Conservation (phyloP, 2,329 filamentous ascomycete genomes). For the Trichoderma sp. region DNA sequence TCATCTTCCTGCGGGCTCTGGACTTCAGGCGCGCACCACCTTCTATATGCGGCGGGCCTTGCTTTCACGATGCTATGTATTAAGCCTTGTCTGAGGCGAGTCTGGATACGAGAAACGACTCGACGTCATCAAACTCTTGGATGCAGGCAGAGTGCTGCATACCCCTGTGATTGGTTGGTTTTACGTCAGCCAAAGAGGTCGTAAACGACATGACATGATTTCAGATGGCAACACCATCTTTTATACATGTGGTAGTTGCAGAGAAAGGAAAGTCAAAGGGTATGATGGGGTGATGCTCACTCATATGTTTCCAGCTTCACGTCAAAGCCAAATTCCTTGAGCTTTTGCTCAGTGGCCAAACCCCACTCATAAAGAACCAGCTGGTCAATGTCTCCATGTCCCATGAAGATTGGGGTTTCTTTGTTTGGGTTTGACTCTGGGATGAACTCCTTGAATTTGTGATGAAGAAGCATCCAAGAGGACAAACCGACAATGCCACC, state of each 20-base stretch:
- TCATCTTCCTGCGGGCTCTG: neutral
- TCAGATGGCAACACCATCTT: neutral
- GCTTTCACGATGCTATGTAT: neutral
- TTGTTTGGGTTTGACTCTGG: constrained; percentile 43
- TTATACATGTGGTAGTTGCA: neutral
- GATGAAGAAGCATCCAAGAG: constrained; percentile 69
- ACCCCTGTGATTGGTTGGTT: constrained; percentile 43
- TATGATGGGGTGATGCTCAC: constrained; percentile 44
- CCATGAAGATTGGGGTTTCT: constrained; percentile 80
- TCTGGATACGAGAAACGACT: constrained; percentile 52
- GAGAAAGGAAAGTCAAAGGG: neutral
- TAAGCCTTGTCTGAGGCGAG: constrained; percentile 39
- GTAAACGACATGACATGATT: neutral
- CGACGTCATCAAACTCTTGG: constrained; percentile 79
- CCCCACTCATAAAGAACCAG: constrained; percentile 70
- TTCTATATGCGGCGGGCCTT: neutral
- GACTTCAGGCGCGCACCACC: neutral
- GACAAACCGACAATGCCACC: constrained; percentile 87
- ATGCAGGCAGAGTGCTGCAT: constrained; percentile 74
- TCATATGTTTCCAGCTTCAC: constrained; percentile 75
- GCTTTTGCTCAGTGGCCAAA: constrained; percentile 58
- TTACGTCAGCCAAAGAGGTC: neutral
- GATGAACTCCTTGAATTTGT: constrained; percentile 43
- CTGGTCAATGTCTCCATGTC: constrained; percentile 71
- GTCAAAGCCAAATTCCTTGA: constrained; percentile 67